A percentile compares a stretch with the other conserved stretches of the same genome.
Conservation (phyloP, 2,329 filamentous ascomycete genomes). For the Pseudocercospora pini-densiflorae region DNA sequence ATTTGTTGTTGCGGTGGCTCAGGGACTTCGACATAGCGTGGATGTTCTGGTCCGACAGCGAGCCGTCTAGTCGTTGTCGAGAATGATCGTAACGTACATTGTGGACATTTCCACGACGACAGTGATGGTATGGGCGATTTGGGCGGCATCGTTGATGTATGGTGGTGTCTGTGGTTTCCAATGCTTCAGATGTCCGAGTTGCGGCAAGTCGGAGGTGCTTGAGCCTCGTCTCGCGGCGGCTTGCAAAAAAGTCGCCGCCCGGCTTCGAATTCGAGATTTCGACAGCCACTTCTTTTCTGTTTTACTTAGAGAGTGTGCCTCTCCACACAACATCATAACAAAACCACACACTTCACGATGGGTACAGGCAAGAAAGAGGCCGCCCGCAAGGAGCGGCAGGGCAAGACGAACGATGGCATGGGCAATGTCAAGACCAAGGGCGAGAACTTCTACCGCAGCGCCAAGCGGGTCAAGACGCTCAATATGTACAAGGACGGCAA, state of each 20-base stretch:
- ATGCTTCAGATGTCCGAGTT: conserved; percentile 2
- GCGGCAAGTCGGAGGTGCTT: background rate
- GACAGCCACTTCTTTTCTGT: conserved; percentile 9
- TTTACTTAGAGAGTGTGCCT: background rate
- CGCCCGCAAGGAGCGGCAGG: conserved; percentile 79
- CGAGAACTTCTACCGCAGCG: conserved; percentile 93
- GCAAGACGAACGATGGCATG: conserved; percentile 84
- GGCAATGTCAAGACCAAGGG: conserved; percentile 91
- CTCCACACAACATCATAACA: background rate
- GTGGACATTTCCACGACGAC: conserved; percentile 41
- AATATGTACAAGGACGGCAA: conserved; percentile 92
- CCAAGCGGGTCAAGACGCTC: conserved; percentile 86
- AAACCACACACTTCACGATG: conserved; percentile 59
- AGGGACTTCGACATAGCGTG: conserved; percentile 83
- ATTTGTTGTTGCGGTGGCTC: conserved; percentile 72
- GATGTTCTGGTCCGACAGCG: conserved; percentile 79
- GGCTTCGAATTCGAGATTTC: conserved; percentile 15
- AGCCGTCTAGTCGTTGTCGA: conserved; percentile 49
- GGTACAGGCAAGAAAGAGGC: conserved; percentile 92
- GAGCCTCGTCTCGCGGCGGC: background rate
- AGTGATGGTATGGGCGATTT: conserved; percentile 40
- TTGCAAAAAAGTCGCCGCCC: background rate
- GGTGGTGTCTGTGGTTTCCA: background rate
- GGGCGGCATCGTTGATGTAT: conserved; percentile 44
- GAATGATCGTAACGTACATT: conserved; percentile 47